Conservation (phyloP, 257 asterid species). For the Lycium barbarum region DNA sequence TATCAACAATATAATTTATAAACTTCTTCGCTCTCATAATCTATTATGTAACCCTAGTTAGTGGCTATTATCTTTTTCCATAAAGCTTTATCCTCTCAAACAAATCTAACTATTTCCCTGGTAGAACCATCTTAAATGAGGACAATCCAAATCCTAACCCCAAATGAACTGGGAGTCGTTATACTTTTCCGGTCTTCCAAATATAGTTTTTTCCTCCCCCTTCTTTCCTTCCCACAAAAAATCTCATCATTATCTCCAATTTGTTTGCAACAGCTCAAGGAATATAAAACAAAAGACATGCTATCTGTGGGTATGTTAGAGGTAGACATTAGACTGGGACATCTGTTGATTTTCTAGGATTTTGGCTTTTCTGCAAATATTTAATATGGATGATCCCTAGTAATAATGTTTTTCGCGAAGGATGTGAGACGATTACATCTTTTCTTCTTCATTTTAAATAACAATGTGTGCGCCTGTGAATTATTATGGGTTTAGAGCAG, state of each 20-base stretch:
- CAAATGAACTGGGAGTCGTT: background rate
- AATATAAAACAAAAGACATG: slow-evolving; percentile 20
- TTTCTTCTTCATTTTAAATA: slow-evolving; percentile 18
- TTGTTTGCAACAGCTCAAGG: background rate
- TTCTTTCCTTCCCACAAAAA: background rate
- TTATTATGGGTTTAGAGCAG: slow-evolving; percentile 1
- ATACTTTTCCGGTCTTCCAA: slow-evolving; percentile 24
- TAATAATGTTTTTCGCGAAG: background rate
- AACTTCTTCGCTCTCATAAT: background rate
- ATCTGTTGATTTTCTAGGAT: background rate
- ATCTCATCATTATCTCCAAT: background rate
- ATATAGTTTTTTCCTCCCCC: background rate
- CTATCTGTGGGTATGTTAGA: background rate
- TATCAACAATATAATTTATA: background rate
- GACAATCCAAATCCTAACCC: background rate
- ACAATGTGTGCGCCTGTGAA: background rate
- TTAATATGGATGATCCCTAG: background rate
- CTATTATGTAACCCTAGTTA: background rate
- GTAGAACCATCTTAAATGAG: background rate
- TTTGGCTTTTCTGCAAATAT: background rate
- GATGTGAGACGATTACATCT: slow-evolving; percentile 4
- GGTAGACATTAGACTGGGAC: background rate
- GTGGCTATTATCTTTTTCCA: background rate
- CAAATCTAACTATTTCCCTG: background rate
- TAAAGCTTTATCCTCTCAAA: background rate